A percentile compares a stretch with the other conserved stretches of the same genome.
These are phyloP conservation scores for Globisporangium recalcitrans DNA, from an alignment of 352 stramenopile genomes.

Conservation along the genomic window DNA sequence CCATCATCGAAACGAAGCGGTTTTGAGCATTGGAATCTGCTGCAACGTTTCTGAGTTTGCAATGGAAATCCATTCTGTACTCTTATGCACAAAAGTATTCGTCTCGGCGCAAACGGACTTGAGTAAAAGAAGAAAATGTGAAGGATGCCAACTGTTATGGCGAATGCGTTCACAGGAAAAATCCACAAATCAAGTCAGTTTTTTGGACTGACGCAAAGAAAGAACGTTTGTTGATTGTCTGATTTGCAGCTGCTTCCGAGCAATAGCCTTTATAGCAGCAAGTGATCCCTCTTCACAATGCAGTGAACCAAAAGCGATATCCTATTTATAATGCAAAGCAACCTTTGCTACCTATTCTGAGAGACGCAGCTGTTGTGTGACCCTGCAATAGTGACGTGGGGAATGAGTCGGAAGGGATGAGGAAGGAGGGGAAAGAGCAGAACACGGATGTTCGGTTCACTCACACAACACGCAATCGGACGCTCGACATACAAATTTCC, in stretches of 20 bases:
- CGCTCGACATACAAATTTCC: constrained; percentile 7
- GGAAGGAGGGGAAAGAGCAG: background rate
- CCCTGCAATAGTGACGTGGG: constrained; percentile 1
- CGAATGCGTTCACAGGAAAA: background rate
- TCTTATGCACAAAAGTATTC: background rate
- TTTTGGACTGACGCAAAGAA: background rate
- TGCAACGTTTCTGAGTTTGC: background rate
- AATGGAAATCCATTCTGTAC: background rate
- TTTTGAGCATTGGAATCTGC: background rate
- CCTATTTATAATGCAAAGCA: background rate
- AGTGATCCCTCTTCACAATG: background rate
- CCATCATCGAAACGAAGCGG: background rate
- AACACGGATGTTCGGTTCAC: constrained; percentile 3
- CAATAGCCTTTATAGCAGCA: background rate
- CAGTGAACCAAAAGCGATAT: background rate
- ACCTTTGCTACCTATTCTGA: background rate
- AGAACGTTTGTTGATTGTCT: background rate
- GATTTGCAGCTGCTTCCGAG: background rate
- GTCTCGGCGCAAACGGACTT: background rate
- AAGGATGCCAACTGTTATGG: background rate
- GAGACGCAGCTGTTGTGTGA: background rate
- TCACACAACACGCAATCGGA: background rate
- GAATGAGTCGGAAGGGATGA: background rate
- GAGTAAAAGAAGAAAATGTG: background rate
- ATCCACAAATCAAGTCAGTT: constrained; percentile 16